phyloP scores from a whole-genome alignment of 1,139 yeast genomes.

The Sugiyamaella grinbergsii region DNA sequence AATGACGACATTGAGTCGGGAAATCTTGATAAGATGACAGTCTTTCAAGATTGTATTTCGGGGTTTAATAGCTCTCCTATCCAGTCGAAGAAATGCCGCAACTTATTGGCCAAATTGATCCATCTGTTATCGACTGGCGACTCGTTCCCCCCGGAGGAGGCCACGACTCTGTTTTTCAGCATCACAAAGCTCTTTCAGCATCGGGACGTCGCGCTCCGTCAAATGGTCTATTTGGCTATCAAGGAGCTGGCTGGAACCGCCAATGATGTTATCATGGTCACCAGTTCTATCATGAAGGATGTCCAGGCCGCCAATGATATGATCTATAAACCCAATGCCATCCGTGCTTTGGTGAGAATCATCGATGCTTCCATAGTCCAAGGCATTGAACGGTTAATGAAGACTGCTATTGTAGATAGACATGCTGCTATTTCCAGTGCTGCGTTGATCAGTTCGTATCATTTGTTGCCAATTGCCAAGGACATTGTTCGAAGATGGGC shows the following conservation, averaged over 20 bases:
- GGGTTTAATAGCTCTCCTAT: conserved; percentile 93
- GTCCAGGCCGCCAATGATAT: conserved; percentile 81
- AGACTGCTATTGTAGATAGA: conserved; percentile 88
- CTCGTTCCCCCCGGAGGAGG: conserved; percentile 82
- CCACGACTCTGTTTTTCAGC: conserved; percentile 90
- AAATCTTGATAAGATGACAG: conserved; percentile 92
- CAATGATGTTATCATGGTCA: conserved; percentile 94
- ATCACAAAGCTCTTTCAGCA: conserved; percentile 94
- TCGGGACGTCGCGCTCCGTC: conserved; percentile 86
- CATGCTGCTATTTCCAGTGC: conserved; percentile 90
- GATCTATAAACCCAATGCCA: conserved; percentile 90
- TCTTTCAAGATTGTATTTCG: conserved; percentile 91
- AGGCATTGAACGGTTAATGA: conserved; percentile 90
- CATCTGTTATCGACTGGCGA: conserved; percentile 82
- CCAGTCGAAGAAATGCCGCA: conserved; percentile 83
- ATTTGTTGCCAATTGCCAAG: conserved; percentile 82
- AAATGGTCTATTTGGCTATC: conserved; percentile 89
- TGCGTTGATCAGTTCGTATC: conserved; percentile 88
- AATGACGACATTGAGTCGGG: conserved; percentile 74
- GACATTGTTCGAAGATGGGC: conserved; percentile 93
- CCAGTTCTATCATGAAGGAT: conserved; percentile 97
- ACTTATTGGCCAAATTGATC: conserved; percentile 64
- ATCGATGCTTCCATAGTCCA: conserved; percentile 91
- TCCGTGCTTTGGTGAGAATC: conserved; percentile 86
- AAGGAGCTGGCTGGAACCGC: conserved; percentile 85